A percentile compares a stretch with the other conserved stretches of the same genome.
Conservation (phyloP, 2,329 filamentous ascomycete species). For the Cordyceps fumosorosea region DNA sequence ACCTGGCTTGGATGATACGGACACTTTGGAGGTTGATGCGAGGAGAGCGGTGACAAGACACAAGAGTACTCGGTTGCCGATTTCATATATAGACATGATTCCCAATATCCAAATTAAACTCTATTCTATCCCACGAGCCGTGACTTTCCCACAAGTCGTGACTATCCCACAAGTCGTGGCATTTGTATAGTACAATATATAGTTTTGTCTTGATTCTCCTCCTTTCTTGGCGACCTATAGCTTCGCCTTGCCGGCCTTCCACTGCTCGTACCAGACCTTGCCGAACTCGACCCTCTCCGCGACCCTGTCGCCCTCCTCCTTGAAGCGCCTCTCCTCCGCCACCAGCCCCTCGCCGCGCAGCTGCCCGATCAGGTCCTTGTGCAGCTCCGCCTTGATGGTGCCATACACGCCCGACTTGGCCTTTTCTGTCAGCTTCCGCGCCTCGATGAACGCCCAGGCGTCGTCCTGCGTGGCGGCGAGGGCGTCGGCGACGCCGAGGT, state of each 20-base stretch:
- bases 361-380: constrained; percentile 54
- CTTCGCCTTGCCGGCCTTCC: constrained; percentile 34
- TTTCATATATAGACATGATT: neutral
- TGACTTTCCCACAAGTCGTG: neutral
- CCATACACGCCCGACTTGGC: constrained; percentile 62
- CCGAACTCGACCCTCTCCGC: constrained; percentile 37
- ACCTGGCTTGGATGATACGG: neutral
- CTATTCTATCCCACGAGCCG: neutral
- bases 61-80: neutral
- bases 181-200: neutral
- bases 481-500: constrained; percentile 61
- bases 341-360: constrained; percentile 47
- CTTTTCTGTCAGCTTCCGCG: constrained; percentile 55
- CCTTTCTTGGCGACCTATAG: constrained; percentile 19
- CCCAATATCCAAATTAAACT: neutral
- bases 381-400: constrained; percentile 69
- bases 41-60: neutral
- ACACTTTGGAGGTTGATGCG: neutral
- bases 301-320: constrained; percentile 32
- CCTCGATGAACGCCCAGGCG: constrained; percentile 50
- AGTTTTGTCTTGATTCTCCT: neutral
- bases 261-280: constrained; percentile 43
- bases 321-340: constrained; percentile 42
- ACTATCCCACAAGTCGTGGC: neutral
- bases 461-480: constrained; percentile 53